Evolutionary conservation across 78 protist species (phyloP).

Genomic region (Trichosphaerium sp.): DNA sequence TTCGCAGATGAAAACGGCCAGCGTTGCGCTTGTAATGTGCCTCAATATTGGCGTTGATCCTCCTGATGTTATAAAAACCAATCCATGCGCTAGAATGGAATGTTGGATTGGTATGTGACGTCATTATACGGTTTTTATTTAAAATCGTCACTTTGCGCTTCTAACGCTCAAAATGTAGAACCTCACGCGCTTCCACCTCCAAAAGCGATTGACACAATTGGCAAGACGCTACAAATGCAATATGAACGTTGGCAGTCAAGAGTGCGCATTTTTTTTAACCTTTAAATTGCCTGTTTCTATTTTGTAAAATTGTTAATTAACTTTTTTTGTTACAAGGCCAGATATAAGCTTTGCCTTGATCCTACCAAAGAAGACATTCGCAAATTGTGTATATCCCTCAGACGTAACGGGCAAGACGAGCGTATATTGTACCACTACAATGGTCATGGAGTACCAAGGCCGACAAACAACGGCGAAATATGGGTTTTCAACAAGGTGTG

Average conservation of each 20-base stretch:
- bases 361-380: conserved; percentile 67
- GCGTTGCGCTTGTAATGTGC: conserved; percentile 79
- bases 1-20: conserved; percentile 69
- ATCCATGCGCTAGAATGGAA: conserved; percentile 79
- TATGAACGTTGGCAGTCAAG: conserved; percentile 78
- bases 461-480: conserved; percentile 85
- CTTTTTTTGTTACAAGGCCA: no score
- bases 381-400: conserved; percentile 50
- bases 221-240: conserved; percentile 61
- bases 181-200: conserved; percentile 50
- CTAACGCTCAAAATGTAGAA: conserved; percentile 3
- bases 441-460: conserved; percentile 98
- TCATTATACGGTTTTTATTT: background rate
- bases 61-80: conserved; percentile 77
- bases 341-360: conserved; percentile 59
- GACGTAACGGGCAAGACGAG: conserved; percentile 77
- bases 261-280: background rate
- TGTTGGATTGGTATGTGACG: conserved; percentile 69
- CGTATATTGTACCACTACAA: conserved; percentile 94
- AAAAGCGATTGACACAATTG: conserved; percentile 76
- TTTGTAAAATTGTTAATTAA: background rate
- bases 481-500: conserved; percentile 88
- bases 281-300: background rate
- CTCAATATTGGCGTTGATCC: conserved; percentile 96
- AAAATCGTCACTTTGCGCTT: background rate